These are phyloP conservation scores for Claviceps arundinis DNA, from an alignment of 2,329 filamentous ascomycete genomes.

Conservation along the genomic window DNA sequence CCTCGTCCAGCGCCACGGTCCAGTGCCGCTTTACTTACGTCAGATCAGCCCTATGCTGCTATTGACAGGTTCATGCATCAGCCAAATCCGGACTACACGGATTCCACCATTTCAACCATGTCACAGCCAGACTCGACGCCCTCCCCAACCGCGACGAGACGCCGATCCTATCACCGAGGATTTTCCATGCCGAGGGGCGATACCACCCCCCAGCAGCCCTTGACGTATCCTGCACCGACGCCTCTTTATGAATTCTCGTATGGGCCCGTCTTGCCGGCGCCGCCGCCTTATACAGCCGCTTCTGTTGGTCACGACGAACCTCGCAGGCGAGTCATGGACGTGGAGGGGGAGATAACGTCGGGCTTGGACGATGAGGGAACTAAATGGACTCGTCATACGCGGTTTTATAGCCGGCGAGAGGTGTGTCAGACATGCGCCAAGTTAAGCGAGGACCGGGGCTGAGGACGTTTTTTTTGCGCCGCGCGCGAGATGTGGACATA, in stretches of 20 bases:
- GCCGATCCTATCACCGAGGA: conserved; percentile 30
- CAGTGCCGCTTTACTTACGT: conserved; percentile 28
- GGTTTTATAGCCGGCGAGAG: conserved; percentile 41
- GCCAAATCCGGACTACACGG: conserved; percentile 36
- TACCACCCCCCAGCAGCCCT: conserved; percentile 14
- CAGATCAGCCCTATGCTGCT: conserved; percentile 16
- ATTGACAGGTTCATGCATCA: conserved; percentile 31
- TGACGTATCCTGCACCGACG: conserved; percentile 15
- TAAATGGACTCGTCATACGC: conserved; percentile 44
- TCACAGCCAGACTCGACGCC: conserved; percentile 13
- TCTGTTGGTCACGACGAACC: conserved; percentile 11
- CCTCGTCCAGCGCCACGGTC: conserved; percentile 29
- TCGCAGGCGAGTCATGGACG: conserved; percentile 24
- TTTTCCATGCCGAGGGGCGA: conserved; percentile 25
- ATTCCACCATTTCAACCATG: conserved; percentile 18
- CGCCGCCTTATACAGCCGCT: conserved; percentile 21
- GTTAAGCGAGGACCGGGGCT: conserved; percentile 25
- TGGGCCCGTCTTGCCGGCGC: conserved; percentile 35
- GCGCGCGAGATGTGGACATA: no score
- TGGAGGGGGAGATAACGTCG: conserved; percentile 38
- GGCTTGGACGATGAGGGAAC: conserved; percentile 32
- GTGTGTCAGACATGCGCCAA: conserved; percentile 42
- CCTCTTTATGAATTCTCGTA: conserved; percentile 35
- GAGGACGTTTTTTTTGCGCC: conserved; percentile 12
- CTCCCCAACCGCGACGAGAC: conserved; percentile 21